A percentile compares a stretch with the other conserved stretches of the same genome.
phyloP scores from a whole-genome alignment of 2,329 filamentous ascomycete genomes.

The Talaromyces verruculosus region DNA sequence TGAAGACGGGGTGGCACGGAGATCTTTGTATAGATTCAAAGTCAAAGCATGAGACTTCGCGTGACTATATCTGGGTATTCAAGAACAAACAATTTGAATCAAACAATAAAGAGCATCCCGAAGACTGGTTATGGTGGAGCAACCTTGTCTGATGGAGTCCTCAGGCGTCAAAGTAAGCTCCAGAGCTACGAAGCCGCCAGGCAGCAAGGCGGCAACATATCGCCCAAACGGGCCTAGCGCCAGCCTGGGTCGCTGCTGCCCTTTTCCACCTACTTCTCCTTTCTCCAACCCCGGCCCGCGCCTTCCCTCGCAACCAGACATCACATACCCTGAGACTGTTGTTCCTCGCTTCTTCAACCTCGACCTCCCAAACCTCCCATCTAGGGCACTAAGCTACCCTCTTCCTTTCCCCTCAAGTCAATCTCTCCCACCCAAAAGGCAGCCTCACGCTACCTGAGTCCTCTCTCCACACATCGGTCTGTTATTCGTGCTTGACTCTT shows the following conservation, averaged over 20 bases:
- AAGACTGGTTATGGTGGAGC: background rate
- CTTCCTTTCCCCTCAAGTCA: slow-evolving; percentile 57
- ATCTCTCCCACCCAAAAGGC: slow-evolving; percentile 40
- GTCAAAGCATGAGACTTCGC: background rate
- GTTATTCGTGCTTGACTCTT: slow-evolving; percentile 16
- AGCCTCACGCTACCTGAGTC: slow-evolving; percentile 64
- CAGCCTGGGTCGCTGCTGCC: slow-evolving; percentile 24
- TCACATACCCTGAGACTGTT: slow-evolving; percentile 15
- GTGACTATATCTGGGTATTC: too few species aligned
- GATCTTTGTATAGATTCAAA: background rate
- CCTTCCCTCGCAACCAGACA: slow-evolving; percentile 21
- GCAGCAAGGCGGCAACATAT: slow-evolving; percentile 12
- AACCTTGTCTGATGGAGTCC: background rate
- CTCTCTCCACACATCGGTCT: slow-evolving; percentile 45
- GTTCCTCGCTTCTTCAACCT: slow-evolving; percentile 25
- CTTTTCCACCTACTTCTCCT: slow-evolving; percentile 27
- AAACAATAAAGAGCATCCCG: background rate
- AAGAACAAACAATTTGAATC: background rate
- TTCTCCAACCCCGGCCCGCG: slow-evolving; percentile 19
- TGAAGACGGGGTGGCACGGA: background rate
- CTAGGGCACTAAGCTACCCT: slow-evolving; percentile 94
- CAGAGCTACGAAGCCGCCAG: background rate
- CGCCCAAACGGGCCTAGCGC: slow-evolving; percentile 14
- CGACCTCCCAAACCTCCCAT: slow-evolving; percentile 43
- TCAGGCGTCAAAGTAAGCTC: slow-evolving; percentile 14